Evolutionary conservation across 495 filamentous ascomycete species (phyloP).

Genomic region (Aspergillus incahuasiensis): DNA sequence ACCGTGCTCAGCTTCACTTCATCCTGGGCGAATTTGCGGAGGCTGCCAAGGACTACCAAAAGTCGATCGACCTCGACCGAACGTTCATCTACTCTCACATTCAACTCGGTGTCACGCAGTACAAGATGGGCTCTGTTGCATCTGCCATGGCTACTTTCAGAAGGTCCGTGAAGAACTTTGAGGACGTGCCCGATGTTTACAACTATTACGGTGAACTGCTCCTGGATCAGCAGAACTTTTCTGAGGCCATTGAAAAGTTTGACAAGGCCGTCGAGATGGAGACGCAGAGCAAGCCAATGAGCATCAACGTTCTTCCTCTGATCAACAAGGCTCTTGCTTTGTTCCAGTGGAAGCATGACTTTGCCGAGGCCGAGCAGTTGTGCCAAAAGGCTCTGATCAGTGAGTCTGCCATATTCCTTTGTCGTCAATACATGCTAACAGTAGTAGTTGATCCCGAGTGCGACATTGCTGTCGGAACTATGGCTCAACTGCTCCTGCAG

Average conservation of each 20-base stretch:
- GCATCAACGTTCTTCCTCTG: slow-evolving; percentile 94
- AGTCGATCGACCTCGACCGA: slow-evolving; percentile 93
- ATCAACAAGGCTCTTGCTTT: slow-evolving; percentile 98
- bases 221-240: slow-evolving; percentile 90
- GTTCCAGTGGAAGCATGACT: slow-evolving; percentile 98
- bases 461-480: slow-evolving; percentile 97
- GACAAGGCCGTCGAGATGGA: slow-evolving; percentile 98
- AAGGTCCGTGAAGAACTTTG: slow-evolving; percentile 96
- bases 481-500: slow-evolving; percentile 97
- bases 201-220: slow-evolving; percentile 99
- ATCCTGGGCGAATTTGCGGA: slow-evolving; percentile 90
- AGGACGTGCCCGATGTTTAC: slow-evolving; percentile 93
- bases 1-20: slow-evolving; percentile 97
- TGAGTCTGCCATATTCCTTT: slow-evolving; percentile 45
- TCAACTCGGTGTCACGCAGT: slow-evolving; percentile 97
- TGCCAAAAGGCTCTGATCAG: slow-evolving; percentile 97
- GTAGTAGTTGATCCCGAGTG: slow-evolving; percentile 92
- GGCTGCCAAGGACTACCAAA: slow-evolving; percentile 97
- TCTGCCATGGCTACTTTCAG: slow-evolving; percentile 98
- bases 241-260: slow-evolving; percentile 97
- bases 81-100: slow-evolving; percentile 99
- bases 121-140: slow-evolving; percentile 98
- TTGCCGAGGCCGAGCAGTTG: slow-evolving; percentile 86
- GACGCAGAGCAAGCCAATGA: slow-evolving; percentile 82
- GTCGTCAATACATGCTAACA: slow-evolving; percentile 14